These are phyloP conservation scores for Oryza nivara DNA, from an alignment of 176 grass and related monocot genomes.

Conservation along the genomic window DNA sequence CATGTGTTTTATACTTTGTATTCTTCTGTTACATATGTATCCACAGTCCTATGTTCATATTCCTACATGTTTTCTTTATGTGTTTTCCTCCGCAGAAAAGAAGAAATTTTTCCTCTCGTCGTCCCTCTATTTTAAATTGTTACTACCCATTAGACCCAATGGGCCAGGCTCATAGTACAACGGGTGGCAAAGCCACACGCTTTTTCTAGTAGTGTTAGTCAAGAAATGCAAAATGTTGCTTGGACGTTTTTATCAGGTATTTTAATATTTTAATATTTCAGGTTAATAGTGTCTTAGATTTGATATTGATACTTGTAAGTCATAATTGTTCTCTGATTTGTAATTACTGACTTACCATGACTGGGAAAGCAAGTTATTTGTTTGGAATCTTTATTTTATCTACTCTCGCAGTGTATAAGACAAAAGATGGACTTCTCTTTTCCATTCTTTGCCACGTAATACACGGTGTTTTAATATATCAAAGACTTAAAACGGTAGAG, in stretches of 20 bases:
- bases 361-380: neutral
- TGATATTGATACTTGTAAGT: neutral
- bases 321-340: neutral
- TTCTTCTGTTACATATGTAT: no score
- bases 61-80: no score
- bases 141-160: no score
- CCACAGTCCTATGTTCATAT: no score
- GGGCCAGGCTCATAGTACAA: no score
- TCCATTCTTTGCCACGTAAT: neutral
- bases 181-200: no score
- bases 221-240: neutral
- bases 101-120: no score
- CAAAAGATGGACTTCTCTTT: neutral
- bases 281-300: neutral
- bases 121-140: no score
- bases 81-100: no score
- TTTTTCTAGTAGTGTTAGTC: neutral
- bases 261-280: conserved; percentile 8
- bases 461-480: neutral
- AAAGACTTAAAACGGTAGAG: neutral
- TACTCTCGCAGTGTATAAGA: neutral
- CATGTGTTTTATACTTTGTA: no score
- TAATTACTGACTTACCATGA: neutral
- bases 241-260: neutral
- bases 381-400: neutral